Percentiles rank a stretch among this genome's conserved stretches.
These are phyloP conservation scores for Ailanthus altissimus DNA, from an alignment of 345 rosid genomes.

Conservation along the genomic window DNA sequence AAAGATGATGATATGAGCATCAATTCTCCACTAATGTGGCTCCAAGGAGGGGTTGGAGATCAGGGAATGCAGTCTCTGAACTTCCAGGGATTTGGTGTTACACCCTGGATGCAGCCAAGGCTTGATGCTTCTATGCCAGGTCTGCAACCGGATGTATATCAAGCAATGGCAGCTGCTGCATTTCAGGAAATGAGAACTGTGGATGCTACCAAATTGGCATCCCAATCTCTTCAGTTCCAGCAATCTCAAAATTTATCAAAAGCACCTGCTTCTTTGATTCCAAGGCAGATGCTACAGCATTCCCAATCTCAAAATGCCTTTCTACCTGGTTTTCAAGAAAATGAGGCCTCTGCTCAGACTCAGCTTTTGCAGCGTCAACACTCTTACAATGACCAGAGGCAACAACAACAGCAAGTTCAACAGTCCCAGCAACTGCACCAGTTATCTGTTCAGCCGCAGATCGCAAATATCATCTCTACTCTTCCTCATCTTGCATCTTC, in stretches of 20 bases:
- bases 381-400: slow-evolving; percentile 33
- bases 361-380: slow-evolving; percentile 38
- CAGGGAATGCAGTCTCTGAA: slow-evolving; percentile 43
- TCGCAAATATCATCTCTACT: slow-evolving; percentile 31
- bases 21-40: slow-evolving; percentile 46
- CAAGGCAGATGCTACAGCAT: slow-evolving; percentile 40
- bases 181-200: slow-evolving; percentile 46
- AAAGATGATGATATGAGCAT: slow-evolving; percentile 41
- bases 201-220: slow-evolving; percentile 38
- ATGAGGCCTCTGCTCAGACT: slow-evolving; percentile 37
- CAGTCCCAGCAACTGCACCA: slow-evolving; percentile 37
- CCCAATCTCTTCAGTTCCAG: slow-evolving; percentile 43
- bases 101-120: slow-evolving; percentile 48
- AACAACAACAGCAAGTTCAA: slow-evolving; percentile 37
- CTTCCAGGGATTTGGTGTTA: slow-evolving; percentile 45
- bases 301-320: slow-evolving; percentile 34
- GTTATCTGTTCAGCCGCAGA: slow-evolving; percentile 32
- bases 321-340: slow-evolving; percentile 34
- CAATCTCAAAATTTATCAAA: slow-evolving; percentile 31
- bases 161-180: slow-evolving; percentile 55
- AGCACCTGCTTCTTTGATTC: slow-evolving; percentile 33
- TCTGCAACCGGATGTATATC: slow-evolving; percentile 45
- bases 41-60: slow-evolving; percentile 49
- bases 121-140: slow-evolving; percentile 40
- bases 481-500: slow-evolving; percentile 33